Base-by-base conservation (phyloP, 1,284 basidiomycete genomes). In the Kwoniella shivajii region DNA sequence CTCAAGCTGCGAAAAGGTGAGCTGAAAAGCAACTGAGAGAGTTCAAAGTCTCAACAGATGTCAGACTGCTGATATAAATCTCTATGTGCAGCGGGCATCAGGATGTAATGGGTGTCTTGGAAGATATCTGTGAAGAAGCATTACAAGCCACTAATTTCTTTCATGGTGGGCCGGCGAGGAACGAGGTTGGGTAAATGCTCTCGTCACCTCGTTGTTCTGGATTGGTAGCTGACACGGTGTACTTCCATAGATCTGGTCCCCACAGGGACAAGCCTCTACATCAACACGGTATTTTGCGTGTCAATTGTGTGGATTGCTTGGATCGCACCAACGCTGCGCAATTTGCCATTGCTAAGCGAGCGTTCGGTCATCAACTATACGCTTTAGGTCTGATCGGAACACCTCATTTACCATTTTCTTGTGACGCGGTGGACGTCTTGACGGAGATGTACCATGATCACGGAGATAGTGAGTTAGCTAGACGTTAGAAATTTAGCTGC, bases 371-470 rank as follows among this genome's bases (percentile, higher is more conserved):
- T 76, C 96, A 99, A 74, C 82, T 99, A 7, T 93, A 96, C 72
- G 94, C 93, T 0, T 84, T 99, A 1, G 96, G 96, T 2, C 83
- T 94, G 18, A 88, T 92, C 24, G 85, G 88, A 18, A 87, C 81
- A 56, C 92, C 95, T 0, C 86, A 90, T 65, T 80, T 99, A 24
- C 85, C 88, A 0, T 97, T 97, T 72, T 93, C 97, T 67, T 94
- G 90, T 10, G 95, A 97, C 73, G 93, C 92, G 0, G 90, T 96
- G 46, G 92, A 96, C 74, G 94, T 99, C 85, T 76, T 99, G 64
- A 99, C 94, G 0, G 93, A 98, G 78, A 98, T 99, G 94, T 99
- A 97, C 76, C 93, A 98, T 73, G 92, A 96, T 74, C 91, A 94
- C 67, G 92, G 92, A 1, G 92, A 96, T 68, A 93, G 90, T 90